Evolutionary conservation across 176 grass and related monocot genomes (phyloP).

Genomic region (Avena sativa): DNA sequence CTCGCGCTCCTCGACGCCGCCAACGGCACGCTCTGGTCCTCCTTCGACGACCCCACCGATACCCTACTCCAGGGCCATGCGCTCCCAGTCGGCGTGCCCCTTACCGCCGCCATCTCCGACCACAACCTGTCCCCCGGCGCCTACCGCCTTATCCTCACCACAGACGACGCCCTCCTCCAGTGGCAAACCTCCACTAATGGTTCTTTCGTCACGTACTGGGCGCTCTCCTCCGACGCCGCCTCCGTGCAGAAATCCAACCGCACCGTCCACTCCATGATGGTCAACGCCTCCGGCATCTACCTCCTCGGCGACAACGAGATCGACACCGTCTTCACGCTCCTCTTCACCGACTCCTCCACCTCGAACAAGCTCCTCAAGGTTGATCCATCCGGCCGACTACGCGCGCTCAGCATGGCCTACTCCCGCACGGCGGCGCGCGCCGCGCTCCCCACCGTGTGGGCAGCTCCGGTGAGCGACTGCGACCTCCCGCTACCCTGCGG

Average conservation of each 20-base stretch:
- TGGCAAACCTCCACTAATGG: slow-evolving; percentile 39
- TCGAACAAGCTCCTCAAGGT: slow-evolving; percentile 46
- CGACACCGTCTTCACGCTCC: slow-evolving; percentile 52
- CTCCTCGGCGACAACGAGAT: slow-evolving; percentile 55
- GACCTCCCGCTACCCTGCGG: slow-evolving; percentile 67
- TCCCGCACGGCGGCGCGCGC: slow-evolving; percentile 13
- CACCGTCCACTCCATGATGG: slow-evolving; percentile 48
- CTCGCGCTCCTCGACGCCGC: slow-evolving; percentile 29
- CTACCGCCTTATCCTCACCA: background rate
- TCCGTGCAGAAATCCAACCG: slow-evolving; percentile 58
- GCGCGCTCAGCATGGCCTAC: slow-evolving; percentile 39
- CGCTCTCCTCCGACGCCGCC: slow-evolving; percentile 57
- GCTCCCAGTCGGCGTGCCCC: slow-evolving; percentile 37
- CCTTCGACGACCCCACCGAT: slow-evolving; percentile 64
- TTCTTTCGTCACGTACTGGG: slow-evolving; percentile 62
- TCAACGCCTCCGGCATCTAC: slow-evolving; percentile 71
- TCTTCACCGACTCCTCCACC: slow-evolving; percentile 16
- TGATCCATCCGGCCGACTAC: slow-evolving; percentile 54
- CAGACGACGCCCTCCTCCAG: slow-evolving; percentile 44
- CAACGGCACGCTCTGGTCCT: slow-evolving; percentile 71
- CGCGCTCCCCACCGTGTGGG: slow-evolving; percentile 35
- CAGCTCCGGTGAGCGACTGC: slow-evolving; percentile 56
- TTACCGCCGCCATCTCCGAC: slow-evolving; percentile 42
- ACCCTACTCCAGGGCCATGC: slow-evolving; percentile 57
- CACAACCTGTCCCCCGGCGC: slow-evolving; percentile 47